Evolutionary conservation across 441 rosid genomes (phyloP), one percentile per base, ranked within the genome.

Genomic region (Pelargonium myrrhifolium): DNA sequence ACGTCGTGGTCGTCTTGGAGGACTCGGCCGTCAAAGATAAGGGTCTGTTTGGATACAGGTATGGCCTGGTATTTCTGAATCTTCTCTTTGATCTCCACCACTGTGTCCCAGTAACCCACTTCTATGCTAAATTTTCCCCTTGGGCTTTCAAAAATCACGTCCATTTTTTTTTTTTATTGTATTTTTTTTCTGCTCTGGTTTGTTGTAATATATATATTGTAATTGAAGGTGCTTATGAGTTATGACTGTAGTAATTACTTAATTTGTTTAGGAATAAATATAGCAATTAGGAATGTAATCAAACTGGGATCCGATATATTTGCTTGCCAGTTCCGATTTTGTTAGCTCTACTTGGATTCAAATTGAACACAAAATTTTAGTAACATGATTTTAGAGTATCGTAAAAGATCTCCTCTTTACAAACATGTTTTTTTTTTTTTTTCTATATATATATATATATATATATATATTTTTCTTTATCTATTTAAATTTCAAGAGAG

Each of bases 21-120:
- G 72, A 81, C 75, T 10, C 76, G 79, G 39, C 87, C 89, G 17
- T 90, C 77, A 81, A 87, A 85, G 62, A 85, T 71, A 37, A 89
- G 83, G 61, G 88, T 84, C 78, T 93, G 97, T 43, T 60, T 76
- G 17, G 74, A 26, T 4, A 84, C 39, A 24, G 97, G 87, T 2
- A 93, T 89, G 12, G 76, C 76, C 21, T 85, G 92, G 78, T 83
- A 85, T 64, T 86, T 87, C 9, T 85, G 79, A 14, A 89, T 78
- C 74, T 89, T 90, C 47, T 83, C 79, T 78, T 90, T 90, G 84
- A 93, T 93, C 63, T 89, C 93, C 1, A 83, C 74, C n/a, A 90
- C 82, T 0, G 89, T 85, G 58, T 90, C 98, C 14, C 80, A 84
- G 79, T 65, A 87, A 28, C 89, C 86, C 45, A 90, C 66, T 82